A percentile compares a stretch with the other conserved stretches of the same genome.
Conservation (phyloP, 2,329 filamentous ascomycete genomes). For the Sporothrix euskadiensis region DNA sequence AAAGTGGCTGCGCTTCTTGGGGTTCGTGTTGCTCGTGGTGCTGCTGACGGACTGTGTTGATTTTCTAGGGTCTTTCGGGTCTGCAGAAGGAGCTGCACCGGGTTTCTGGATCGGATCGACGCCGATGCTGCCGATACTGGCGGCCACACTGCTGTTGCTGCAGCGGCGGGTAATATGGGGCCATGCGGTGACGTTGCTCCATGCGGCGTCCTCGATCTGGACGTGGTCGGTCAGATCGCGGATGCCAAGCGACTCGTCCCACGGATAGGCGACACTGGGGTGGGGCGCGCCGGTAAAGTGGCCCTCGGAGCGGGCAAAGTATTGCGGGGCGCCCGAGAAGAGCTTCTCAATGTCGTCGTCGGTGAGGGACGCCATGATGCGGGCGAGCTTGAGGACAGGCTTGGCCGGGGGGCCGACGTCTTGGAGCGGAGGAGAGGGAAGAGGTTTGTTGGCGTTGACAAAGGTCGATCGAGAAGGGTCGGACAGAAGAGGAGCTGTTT, state of each 20-base stretch:
- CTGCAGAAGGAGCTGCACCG: background rate
- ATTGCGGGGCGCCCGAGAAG: conserved; percentile 75
- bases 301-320: conserved; percentile 62
- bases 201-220: conserved; percentile 63
- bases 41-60: background rate
- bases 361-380: conserved; percentile 61
- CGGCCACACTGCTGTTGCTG: conserved; percentile 30
- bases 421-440: conserved; percentile 54
- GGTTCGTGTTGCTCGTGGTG: background rate
- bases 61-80: background rate
- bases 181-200: conserved; percentile 63
- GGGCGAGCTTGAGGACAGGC: conserved; percentile 53
- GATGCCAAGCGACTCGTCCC: conserved; percentile 62
- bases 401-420: conserved; percentile 44
- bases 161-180: conserved; percentile 58
- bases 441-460: conserved; percentile 56
- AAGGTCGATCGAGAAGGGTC: conserved; percentile 29
- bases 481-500: conserved; percentile 23
- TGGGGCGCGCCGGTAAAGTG: conserved; percentile 61
- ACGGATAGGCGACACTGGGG: conserved; percentile 66
- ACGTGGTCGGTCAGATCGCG: conserved; percentile 65
- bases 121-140: conserved; percentile 32
- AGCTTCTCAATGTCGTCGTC: conserved; percentile 65
- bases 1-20: conserved; percentile 56
- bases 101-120: background rate